Evolutionary conservation across 257 asterid species (phyloP).

Genomic region (Fraxinus americana): DNA sequence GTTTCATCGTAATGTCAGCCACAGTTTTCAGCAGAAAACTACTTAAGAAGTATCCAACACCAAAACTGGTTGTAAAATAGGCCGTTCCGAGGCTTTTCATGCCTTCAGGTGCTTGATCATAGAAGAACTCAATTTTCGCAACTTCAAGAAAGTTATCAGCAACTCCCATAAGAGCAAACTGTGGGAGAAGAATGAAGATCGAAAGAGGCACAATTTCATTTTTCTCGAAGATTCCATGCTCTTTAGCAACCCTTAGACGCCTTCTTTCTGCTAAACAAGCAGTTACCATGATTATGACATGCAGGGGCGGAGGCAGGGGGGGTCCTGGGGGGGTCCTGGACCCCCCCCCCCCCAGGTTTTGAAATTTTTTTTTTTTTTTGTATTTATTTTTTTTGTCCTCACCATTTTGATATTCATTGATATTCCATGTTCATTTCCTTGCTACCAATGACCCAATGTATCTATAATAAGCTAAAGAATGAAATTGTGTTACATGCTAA

Average conservation of each 20-base stretch:
- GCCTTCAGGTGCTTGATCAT: slow-evolving; percentile 86
- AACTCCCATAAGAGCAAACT: slow-evolving; percentile 66
- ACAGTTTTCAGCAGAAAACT: slow-evolving; percentile 57
- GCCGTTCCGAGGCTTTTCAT: slow-evolving; percentile 91
- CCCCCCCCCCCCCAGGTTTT: too few species aligned
- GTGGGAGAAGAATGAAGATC: slow-evolving; percentile 70
- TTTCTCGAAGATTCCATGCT: slow-evolving; percentile 40
- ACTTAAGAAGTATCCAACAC: slow-evolving; percentile 73
- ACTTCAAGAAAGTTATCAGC: slow-evolving; percentile 81
- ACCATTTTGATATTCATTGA: too few species aligned
- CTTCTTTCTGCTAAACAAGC: slow-evolving; percentile 59
- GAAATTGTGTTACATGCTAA: too few species aligned
- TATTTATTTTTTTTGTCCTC: too few species aligned
- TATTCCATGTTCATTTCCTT: too few species aligned
- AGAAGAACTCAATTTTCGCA: slow-evolving; percentile 78
- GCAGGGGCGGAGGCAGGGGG: too few species aligned
- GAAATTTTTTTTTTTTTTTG: too few species aligned
- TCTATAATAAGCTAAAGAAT: too few species aligned
- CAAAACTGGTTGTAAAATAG: slow-evolving; percentile 60
- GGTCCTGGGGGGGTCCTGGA: too few species aligned
- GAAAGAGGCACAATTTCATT: slow-evolving; percentile 60
- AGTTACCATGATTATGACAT: slow-evolving; percentile 59
- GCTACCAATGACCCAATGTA: too few species aligned
- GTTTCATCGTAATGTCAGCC: slow-evolving; percentile 47
- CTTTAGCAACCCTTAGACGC: slow-evolving; percentile 57